A percentile compares a stretch with the other conserved stretches of the same genome.
Conservation (phyloP, 2,329 filamentous ascomycete species). For the Elsinoe necatrix region DNA sequence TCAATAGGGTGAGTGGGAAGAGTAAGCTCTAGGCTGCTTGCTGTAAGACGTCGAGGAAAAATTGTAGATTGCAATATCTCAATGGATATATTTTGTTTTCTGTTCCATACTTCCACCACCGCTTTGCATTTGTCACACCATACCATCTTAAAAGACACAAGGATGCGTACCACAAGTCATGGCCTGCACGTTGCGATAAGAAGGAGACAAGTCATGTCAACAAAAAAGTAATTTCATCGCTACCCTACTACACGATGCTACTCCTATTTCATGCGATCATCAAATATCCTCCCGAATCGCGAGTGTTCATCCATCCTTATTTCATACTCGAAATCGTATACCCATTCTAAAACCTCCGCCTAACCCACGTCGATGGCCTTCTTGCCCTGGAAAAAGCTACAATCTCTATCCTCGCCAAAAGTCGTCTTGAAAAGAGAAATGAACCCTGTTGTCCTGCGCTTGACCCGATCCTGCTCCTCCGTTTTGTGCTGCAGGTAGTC, state of each 20-base stretch:
- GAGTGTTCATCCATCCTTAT: not conserved
- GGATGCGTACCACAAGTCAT: too few species aligned
- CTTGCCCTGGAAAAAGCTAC: not conserved
- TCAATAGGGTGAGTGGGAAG: constrained; percentile 35
- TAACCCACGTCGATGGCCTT: too few species aligned
- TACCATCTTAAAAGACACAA: too few species aligned
- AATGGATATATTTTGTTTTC: not conserved
- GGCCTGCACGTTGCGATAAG: too few species aligned
- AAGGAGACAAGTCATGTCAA: too few species aligned
- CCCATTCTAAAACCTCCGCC: too few species aligned
- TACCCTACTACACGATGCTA: not conserved
- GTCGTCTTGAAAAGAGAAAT: not conserved
- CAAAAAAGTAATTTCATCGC: not conserved
- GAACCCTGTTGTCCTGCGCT: not conserved
- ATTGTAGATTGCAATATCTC: not conserved
- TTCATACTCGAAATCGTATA: not conserved
- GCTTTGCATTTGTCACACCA: too few species aligned
- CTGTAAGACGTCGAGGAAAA: not conserved
- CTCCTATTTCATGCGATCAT: not conserved
- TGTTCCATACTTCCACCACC: too few species aligned
- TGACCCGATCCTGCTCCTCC: not conserved
- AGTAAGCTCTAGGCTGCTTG: constrained; percentile 33
- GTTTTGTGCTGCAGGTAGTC: not conserved
- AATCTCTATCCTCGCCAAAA: constrained; percentile 1
- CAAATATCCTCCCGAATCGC: too few species aligned